Conservation (phyloP, 2,329 filamentous ascomycete species). For the Verticillium klebahnii region DNA sequence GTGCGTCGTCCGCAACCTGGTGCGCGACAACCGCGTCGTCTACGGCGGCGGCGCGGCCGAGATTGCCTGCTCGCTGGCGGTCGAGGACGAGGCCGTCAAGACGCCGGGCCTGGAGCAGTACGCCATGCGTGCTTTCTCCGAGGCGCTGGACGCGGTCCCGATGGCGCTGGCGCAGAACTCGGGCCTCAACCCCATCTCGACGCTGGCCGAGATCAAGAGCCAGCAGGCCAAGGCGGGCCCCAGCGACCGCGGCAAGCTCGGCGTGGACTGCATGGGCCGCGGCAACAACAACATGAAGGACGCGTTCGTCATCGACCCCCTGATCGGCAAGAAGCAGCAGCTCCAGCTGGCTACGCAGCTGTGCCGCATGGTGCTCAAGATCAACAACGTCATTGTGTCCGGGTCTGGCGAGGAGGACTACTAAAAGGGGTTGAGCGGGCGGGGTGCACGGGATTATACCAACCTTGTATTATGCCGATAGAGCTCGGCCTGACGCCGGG, state of each 20-base stretch:
- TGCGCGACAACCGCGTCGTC: constrained; percentile 92
- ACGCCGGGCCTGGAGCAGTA: constrained; percentile 98
- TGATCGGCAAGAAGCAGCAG: constrained; percentile 98
- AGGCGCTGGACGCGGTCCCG: constrained; percentile 87
- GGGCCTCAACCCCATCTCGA: constrained; percentile 92
- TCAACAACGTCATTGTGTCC: constrained; percentile 93
- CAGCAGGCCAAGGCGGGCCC: constrained; percentile 77
- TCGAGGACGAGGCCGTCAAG: constrained; percentile 92
- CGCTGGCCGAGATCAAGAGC: constrained; percentile 90
- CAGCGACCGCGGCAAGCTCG: constrained; percentile 57
- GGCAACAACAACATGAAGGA: constrained; percentile 97
- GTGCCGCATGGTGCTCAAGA: constrained; percentile 96
- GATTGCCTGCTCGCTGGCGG: constrained; percentile 92
- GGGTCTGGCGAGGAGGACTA: constrained; percentile 85
- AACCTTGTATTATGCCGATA: constrained; percentile 16
- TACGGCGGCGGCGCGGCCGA: constrained; percentile 96
- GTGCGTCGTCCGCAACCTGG: constrained; percentile 94
- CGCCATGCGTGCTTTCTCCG: constrained; percentile 95
- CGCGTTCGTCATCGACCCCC: constrained; percentile 94
- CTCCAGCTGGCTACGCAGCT: constrained; percentile 93
- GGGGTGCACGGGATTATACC: constrained; percentile 13
- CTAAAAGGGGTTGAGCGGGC: constrained; percentile 38
- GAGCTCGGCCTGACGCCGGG: constrained; percentile 6
- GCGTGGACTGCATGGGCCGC: constrained; percentile 96
- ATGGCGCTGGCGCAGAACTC: constrained; percentile 98